Evolutionary conservation across 176 grass and related monocot species (phyloP).

Genomic region (Hordeum marinum): DNA sequence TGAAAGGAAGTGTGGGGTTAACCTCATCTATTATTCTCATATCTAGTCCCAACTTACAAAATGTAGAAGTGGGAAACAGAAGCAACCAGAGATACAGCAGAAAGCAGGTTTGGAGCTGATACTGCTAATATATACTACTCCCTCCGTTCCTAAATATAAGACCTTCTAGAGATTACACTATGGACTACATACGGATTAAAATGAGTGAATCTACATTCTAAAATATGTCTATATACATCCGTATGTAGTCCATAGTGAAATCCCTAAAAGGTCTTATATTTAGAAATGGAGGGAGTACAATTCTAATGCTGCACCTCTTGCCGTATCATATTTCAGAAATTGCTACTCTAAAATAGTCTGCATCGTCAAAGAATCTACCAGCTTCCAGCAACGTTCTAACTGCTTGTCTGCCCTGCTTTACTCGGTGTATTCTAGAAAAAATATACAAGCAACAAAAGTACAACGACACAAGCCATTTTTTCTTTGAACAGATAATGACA

Average conservation of each 20-base stretch:
- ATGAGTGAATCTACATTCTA: too few species aligned
- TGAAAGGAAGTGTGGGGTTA: background rate
- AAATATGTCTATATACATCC: too few species aligned
- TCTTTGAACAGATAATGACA: background rate
- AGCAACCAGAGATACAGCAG: background rate
- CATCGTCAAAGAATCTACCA: background rate
- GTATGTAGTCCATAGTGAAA: too few species aligned
- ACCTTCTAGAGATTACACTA: too few species aligned
- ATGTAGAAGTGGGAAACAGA: background rate
- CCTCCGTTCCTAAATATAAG: too few species aligned
- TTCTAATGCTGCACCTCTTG: background rate
- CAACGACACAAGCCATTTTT: too few species aligned
- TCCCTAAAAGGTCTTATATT: too few species aligned
- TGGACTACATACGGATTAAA: too few species aligned
- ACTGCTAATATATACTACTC: background rate
- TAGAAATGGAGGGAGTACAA: too few species aligned
- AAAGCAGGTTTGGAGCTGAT: background rate
- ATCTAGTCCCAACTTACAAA: constrained; percentile 1
- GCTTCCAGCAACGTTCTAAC: too few species aligned
- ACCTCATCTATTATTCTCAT: background rate
- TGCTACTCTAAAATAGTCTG: background rate
- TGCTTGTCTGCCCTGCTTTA: too few species aligned
- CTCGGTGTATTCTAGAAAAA: too few species aligned
- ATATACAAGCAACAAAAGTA: background rate
- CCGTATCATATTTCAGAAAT: background rate